Base-by-base conservation (phyloP, 2,329 filamentous ascomycete genomes). In the Ceratocystis variospora region DNA sequence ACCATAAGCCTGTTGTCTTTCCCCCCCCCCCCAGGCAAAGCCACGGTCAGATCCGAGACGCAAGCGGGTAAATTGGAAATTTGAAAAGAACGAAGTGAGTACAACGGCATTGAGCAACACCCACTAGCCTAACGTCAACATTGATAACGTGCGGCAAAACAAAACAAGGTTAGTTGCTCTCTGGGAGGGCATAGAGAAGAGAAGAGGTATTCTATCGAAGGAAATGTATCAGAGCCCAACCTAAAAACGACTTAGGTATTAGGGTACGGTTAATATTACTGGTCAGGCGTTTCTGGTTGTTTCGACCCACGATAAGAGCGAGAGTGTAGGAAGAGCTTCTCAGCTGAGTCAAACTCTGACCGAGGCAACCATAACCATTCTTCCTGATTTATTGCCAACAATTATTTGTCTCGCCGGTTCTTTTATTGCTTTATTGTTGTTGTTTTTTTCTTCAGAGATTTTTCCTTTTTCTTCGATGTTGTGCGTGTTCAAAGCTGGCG, bases 401-500 rank as follows among this genome's bases (percentile, higher is more conserved):
- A 53, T 12, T 12, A 41, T 10, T 19, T 19, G 5, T 4, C 17
- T 22, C 48, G 48, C 10, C 19, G 3, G 4, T 53, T 53, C n/a
- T 19, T 53, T 53, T 12, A 10, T 53, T 25, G 19, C 4, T 19
- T 28, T 28, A 28, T 5, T 28, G 4, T 5, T 28, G 3, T 28
- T 28, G n/a, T 22, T 3, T 28, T 28, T 25, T 22, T 25, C n/a
- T 25, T 53, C 48, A 41, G 37, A 15, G 37, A 12, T 12, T 53
- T 53, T 8, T 53, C 6, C 19, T 53, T 22, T 19, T 19, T 19
- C 1, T 19, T 22, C 12, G 48, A 10, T 19, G 17, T 4, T 22
- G n/a, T 53, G 48, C 48, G n/a, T 53, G 48, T 53, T 53, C 48
- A 22, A 53, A 53, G 48, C 48, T 53, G 48, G 48, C 48, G 17